phyloP scores from a whole-genome alignment of 345 rosid genomes.

The Eucalyptus tenuipes region DNA sequence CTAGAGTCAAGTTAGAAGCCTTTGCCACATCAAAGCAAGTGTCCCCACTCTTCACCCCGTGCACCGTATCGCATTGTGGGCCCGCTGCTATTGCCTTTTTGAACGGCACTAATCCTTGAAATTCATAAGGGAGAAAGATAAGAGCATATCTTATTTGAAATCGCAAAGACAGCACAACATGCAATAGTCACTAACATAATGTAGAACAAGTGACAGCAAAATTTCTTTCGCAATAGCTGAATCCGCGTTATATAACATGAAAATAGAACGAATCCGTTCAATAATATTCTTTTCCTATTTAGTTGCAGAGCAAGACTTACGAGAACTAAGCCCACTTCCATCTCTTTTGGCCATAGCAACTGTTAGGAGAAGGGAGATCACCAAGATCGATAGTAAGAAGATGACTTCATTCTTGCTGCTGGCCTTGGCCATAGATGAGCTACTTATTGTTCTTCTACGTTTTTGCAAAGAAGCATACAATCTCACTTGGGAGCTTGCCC shows the following conservation, averaged over 20 bases:
- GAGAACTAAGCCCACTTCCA: not conserved
- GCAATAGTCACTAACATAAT: not conserved
- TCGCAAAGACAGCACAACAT: not conserved
- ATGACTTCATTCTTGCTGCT: not conserved
- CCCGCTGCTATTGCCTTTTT: rapidly evolving
- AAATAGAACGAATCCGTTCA: not conserved
- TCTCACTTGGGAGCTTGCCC: not conserved
- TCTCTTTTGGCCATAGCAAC: not conserved
- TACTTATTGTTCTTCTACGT: not conserved
- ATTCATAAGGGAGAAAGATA: not conserved
- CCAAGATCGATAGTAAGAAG: not conserved
- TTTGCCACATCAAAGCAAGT: not conserved
- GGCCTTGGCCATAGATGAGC: not conserved
- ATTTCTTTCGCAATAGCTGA: not conserved
- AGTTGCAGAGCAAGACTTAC: not conserved
- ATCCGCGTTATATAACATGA: rapidly evolving
- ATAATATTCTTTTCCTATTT: not conserved
- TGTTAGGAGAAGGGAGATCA: not conserved
- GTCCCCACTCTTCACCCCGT: not conserved
- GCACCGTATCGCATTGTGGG: not conserved
- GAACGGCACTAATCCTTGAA: not conserved
- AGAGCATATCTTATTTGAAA: not conserved
- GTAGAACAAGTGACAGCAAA: not conserved
- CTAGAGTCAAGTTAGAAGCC: not conserved
- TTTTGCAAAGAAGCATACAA: not conserved